Base-by-base conservation (phyloP, 2,329 filamentous ascomycete species). In the Penicillium sp. region DNA sequence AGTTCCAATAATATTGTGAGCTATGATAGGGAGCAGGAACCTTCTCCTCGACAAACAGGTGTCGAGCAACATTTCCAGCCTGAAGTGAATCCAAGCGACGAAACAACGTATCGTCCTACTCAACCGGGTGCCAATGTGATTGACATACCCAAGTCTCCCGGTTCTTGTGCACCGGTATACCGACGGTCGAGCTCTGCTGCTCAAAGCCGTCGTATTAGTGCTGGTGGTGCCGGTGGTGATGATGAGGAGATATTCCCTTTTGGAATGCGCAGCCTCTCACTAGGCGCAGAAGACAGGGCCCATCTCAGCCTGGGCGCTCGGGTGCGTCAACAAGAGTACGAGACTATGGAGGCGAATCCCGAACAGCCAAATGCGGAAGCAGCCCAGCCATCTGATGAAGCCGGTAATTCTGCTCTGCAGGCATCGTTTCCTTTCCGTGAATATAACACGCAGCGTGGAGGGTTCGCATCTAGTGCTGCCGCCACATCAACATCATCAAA, bases 1-100 rank as follows among this genome's bases (percentile, higher is more conserved):
- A 96, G 91, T 67, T 91, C 94, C 61, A 92, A 95, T 67, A 94
- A 90, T 52, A 90, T 94, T 59, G 85, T 86, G 45, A 88, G 90
- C 62, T 88, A 91, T 66, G 74, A 73, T 42, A 68, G 65, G 47
- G 74, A 69, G 54, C 68, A 63, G 62, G 69, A 66, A 61, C 65
- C 66, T 58, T 63, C 70, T 52, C 63, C 63, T 38, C 61, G 66
- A 21, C 61, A 66, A 11, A 59, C 67, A 12, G 68, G 64, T 52
- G 64, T 66, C 28, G 68, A 69, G 24, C 66, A 64, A 47, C 66
- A 66, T 56, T 71, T 65, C 45, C 67, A 65, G 1, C 60, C 70
- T 3, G 71, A 74, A 56, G 74, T 74, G 55, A 69, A 70, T n/a
- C 56, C 69, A 3, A 70, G 65, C 47, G 66, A 71, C 47, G 71